phyloP scores from a whole-genome alignment of 2,329 filamentous ascomycete genomes.

The Venturia nashicola region DNA sequence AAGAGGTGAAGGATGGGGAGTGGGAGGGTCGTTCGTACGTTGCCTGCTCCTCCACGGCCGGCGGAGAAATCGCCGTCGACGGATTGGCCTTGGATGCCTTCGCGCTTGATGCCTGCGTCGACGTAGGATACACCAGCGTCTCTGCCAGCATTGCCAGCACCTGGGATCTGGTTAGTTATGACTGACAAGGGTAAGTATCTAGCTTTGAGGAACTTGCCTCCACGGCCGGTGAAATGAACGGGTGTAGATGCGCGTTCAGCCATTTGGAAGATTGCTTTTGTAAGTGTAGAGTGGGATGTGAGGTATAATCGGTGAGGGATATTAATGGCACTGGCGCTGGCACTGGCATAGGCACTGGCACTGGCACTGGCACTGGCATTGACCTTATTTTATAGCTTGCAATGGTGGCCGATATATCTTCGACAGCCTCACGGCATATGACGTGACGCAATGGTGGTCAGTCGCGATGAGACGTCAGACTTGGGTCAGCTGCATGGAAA shows the following conservation, averaged over 20 bases:
- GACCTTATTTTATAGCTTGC: not conserved
- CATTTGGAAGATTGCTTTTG: not conserved
- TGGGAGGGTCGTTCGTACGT: constrained; percentile 12
- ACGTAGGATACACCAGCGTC: constrained; percentile 32
- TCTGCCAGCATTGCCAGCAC: constrained; percentile 45
- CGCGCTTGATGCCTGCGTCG: constrained; percentile 33
- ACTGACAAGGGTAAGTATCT: not conserved
- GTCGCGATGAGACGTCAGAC: not conserved
- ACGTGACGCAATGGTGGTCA: not conserved
- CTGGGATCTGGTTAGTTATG: constrained; percentile 21
- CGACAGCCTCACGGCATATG: not conserved
- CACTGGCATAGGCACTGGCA: too few species aligned
- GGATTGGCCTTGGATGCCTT: constrained; percentile 29
- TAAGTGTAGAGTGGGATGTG: not conserved
- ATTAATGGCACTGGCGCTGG: too few species aligned
- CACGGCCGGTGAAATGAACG: constrained; percentile 8
- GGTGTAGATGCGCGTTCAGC: not conserved
- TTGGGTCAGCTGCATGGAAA: not conserved
- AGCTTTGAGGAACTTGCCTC: not conserved
- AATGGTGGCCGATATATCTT: not conserved
- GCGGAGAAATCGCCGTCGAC: constrained; percentile 27
- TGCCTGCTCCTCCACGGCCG: constrained; percentile 13
- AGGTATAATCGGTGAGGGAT: not conserved
- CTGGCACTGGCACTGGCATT: too few species aligned
- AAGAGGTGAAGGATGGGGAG: not conserved